Conservation (phyloP, 2,329 filamentous ascomycete species). For the Dactylellina leptospora region DNA sequence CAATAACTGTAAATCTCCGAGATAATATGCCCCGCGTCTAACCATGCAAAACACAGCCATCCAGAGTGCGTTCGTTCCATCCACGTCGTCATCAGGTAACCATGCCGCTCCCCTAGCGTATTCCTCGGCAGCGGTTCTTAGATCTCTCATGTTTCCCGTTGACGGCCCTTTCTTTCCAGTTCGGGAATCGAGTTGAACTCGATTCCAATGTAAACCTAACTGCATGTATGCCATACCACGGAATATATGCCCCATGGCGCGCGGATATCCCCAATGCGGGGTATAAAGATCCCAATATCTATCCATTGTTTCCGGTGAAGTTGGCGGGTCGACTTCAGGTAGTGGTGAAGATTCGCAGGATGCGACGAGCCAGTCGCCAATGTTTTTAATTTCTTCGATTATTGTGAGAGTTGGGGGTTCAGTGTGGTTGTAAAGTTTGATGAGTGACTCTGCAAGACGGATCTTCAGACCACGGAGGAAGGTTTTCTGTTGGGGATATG, state of each 20-base stretch:
- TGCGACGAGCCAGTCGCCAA: constrained; percentile 44
- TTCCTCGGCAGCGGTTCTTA: constrained; percentile 53
- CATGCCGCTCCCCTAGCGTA: constrained; percentile 54
- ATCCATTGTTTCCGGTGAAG: constrained; percentile 45
- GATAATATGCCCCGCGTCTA: constrained; percentile 54
- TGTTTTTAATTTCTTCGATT: constrained; percentile 51
- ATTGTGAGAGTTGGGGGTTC: constrained; percentile 41
- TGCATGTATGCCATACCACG: constrained; percentile 55
- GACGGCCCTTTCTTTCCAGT: constrained; percentile 37
- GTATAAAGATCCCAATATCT: constrained; percentile 55
- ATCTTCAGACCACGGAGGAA: constrained; percentile 49
- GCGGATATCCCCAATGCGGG: constrained; percentile 55
- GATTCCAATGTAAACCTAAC: constrained; percentile 53
- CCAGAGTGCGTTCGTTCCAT: constrained; percentile 53
- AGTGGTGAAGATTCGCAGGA: constrained; percentile 50
- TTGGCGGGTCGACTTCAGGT: constrained; percentile 54
- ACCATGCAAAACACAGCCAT: constrained; percentile 56
- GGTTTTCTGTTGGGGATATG: constrained; percentile 32
- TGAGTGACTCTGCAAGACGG: constrained; percentile 40
- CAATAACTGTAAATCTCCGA: constrained; percentile 55
- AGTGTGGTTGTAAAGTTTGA: constrained; percentile 46
- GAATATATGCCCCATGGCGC: constrained; percentile 55
- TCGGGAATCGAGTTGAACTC: constrained; percentile 40
- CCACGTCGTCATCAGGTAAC: constrained; percentile 55
- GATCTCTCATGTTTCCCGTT: constrained; percentile 41